Percentiles rank a stretch among this genome's conserved stretches.
These are phyloP conservation scores for Fonsecaea monophora DNA, from an alignment of 2,329 filamentous ascomycete species.

Conservation along the genomic window DNA sequence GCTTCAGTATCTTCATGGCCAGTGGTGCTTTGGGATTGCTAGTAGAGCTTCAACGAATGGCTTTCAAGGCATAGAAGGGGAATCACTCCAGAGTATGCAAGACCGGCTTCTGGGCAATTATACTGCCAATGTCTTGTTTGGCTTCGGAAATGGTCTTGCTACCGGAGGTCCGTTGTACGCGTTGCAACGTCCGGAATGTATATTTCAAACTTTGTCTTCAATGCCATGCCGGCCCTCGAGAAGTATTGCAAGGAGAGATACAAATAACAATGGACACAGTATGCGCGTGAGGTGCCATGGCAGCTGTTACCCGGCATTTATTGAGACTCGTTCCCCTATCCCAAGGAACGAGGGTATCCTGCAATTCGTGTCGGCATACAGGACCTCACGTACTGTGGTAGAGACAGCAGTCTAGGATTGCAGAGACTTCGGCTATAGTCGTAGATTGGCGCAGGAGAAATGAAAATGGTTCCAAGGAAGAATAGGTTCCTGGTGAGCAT, in stretches of 20 bases:
- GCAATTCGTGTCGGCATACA: conserved; percentile 50
- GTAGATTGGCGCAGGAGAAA: conserved; percentile 51
- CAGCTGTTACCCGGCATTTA: conserved; percentile 24
- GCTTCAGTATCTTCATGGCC: conserved; percentile 16
- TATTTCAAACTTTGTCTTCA: conserved; percentile 1
- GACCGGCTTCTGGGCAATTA: conserved; percentile 21
- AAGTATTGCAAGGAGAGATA: conserved; percentile 24
- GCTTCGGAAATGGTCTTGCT: conserved; percentile 21
- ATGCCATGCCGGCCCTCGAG: conserved; percentile 22
- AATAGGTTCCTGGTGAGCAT: conserved; percentile 57
- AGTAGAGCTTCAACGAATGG: no score
- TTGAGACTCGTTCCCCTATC: background rate
- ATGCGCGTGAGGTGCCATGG: conserved; percentile 21
- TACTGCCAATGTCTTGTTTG: conserved; percentile 22
- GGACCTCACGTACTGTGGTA: no score
- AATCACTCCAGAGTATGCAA: conserved; percentile 22
- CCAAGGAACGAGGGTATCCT: conserved; percentile 36
- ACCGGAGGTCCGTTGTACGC: conserved; percentile 14
- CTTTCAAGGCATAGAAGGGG: conserved; percentile 12
- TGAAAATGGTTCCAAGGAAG: conserved; percentile 54
- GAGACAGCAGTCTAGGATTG: no score
- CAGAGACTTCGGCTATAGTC: no score
- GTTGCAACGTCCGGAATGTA: conserved; percentile 15
- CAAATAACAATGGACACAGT: conserved; percentile 19
- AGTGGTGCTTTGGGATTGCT: no score